Conservation (phyloP, 1,139 yeast genomes). For the Zygosaccharomyces sapae region DNA sequence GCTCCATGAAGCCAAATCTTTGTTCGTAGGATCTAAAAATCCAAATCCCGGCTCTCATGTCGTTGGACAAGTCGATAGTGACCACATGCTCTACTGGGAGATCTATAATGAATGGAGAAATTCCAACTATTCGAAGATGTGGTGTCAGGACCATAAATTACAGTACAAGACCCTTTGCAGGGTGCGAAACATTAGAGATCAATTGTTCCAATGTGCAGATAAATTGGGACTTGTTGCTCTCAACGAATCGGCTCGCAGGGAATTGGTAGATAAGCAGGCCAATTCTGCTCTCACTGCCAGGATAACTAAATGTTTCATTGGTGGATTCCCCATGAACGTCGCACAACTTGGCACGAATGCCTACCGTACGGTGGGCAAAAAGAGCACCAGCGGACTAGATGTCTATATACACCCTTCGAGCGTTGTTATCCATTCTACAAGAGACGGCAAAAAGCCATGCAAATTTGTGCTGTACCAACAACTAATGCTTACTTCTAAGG, state of each 20-base stretch:
- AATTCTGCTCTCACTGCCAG: slow-evolving; percentile 36
- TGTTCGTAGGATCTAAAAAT: slow-evolving; percentile 52
- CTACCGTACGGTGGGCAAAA: slow-evolving; percentile 43
- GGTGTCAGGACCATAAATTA: slow-evolving; percentile 85
- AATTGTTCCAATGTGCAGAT: slow-evolving; percentile 57
- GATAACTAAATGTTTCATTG: slow-evolving; percentile 63
- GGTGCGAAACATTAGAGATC: slow-evolving; percentile 70
- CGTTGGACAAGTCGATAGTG: slow-evolving; percentile 44
- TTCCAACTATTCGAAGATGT: slow-evolving; percentile 62
- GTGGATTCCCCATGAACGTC: slow-evolving; percentile 81
- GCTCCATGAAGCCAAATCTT: slow-evolving; percentile 73
- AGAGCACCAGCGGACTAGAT: slow-evolving; percentile 32
- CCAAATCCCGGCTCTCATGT: slow-evolving; percentile 19
- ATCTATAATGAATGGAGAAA: slow-evolving; percentile 76
- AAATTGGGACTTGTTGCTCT: slow-evolving; percentile 46
- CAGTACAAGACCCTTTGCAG: slow-evolving; percentile 71
- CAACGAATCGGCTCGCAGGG: slow-evolving; percentile 20
- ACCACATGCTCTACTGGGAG: slow-evolving; percentile 70
- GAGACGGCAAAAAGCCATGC: slow-evolving; percentile 60
- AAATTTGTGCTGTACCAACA: slow-evolving; percentile 75
- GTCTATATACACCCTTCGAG: slow-evolving; percentile 79
- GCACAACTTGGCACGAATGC: slow-evolving; percentile 71
- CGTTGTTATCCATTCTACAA: slow-evolving; percentile 24
- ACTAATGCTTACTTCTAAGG: slow-evolving; percentile 78
- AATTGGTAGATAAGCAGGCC: slow-evolving; percentile 17